Evolutionary conservation across 2,329 filamentous ascomycete species (phyloP).

Genomic region (Lomentospora prolificans): DNA sequence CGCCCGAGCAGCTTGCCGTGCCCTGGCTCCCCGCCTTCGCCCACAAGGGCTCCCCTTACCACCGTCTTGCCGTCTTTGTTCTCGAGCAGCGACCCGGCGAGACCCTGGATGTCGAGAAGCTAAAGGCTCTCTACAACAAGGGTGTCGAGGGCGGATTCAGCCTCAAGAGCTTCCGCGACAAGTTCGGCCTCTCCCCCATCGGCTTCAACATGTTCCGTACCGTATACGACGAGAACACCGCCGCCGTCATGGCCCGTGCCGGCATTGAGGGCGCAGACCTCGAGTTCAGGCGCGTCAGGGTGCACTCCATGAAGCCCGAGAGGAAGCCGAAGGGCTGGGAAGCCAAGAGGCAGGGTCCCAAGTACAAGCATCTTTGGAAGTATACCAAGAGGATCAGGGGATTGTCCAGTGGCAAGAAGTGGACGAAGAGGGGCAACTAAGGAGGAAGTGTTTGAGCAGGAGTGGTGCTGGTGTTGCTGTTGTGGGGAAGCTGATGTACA

Average conservation of each 20-base stretch:
- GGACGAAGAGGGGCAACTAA: conserved; percentile 28
- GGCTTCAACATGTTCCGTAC: conserved; percentile 83
- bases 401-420: conserved; percentile 30
- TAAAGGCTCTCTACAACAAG: conserved; percentile 40
- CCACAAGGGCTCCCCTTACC: conserved; percentile 85
- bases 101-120: conserved; percentile 43
- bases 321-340: conserved; percentile 56
- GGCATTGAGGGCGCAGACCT: conserved; percentile 67
- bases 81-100: conserved; percentile 64
- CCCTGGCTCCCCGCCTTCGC: conserved; percentile 82
- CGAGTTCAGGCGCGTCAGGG: conserved; percentile 73
- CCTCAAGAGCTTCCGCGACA: conserved; percentile 63
- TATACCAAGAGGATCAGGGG: conserved; percentile 50
- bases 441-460: background rate
- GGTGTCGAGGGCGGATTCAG: conserved; percentile 44
- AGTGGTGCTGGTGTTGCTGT: background rate
- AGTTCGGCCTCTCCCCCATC: conserved; percentile 59
- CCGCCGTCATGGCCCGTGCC: conserved; percentile 75
- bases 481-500: background rate
- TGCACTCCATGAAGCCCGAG: conserved; percentile 56
- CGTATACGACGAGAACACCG: conserved; percentile 80
- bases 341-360: conserved; percentile 53
- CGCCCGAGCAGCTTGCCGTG: conserved; percentile 55
- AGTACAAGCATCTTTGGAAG: conserved; percentile 57
- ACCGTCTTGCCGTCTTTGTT: conserved; percentile 75